A percentile compares a stretch with the other conserved stretches of the same genome.
Evolutionary conservation across 1,139 yeast species (phyloP).

Genomic region (Saccharomyces hybrid): DNA sequence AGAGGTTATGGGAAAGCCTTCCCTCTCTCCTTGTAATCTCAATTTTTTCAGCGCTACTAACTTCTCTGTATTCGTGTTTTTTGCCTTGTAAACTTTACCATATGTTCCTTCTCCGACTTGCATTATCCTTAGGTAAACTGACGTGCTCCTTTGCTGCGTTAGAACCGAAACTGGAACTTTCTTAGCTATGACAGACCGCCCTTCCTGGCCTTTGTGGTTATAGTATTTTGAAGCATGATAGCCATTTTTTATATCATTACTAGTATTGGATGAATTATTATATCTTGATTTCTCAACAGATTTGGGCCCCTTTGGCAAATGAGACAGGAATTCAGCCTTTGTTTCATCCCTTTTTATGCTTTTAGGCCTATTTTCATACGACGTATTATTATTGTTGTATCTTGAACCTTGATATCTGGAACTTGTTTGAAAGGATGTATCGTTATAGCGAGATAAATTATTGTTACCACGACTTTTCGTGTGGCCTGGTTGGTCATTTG

Average conservation of each 20-base stretch:
- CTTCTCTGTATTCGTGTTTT: constrained; percentile 47
- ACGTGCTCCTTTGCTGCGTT: constrained; percentile 15
- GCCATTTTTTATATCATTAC: background rate
- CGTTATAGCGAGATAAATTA: background rate
- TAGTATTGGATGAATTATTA: constrained; percentile 3
- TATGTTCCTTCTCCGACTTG: constrained; percentile 84
- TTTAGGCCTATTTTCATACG: background rate
- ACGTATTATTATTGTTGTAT: constrained; percentile 2
- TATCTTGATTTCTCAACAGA: constrained; percentile 11
- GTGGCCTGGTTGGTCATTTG: background rate
- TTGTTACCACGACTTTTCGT: background rate
- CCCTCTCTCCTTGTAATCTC: constrained; percentile 79
- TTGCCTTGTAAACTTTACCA: constrained; percentile 63
- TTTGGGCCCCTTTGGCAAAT: constrained; percentile 10
- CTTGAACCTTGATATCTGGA: constrained; percentile 7
- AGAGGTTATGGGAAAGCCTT: constrained; percentile 95
- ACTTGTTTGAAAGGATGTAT: constrained; percentile 1
- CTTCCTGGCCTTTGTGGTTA: constrained; percentile 4
- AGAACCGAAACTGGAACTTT: constrained; percentile 10
- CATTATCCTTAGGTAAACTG: constrained; percentile 29
- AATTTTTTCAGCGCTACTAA: constrained; percentile 78
- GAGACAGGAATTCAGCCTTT: constrained; percentile 1
- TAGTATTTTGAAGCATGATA: background rate
- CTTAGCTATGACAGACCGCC: background rate
- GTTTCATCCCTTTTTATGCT: background rate